Percentiles rank a stretch among this genome's conserved stretches.
Conservation (phyloP, 805 yeast species). For the Sugiyamaella valdiviana region DNA sequence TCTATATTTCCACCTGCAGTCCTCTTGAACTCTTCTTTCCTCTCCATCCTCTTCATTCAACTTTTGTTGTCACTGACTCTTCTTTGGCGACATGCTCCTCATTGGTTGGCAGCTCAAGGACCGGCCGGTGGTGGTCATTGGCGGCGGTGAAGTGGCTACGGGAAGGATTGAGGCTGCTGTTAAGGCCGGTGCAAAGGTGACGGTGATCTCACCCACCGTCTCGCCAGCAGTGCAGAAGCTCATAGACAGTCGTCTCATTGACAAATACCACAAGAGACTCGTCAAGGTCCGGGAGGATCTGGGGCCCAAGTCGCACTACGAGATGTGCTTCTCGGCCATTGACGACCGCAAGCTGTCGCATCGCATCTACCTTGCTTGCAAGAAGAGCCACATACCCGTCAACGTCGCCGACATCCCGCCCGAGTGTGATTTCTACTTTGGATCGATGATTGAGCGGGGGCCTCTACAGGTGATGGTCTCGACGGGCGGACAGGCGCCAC, state of each 20-base stretch:
- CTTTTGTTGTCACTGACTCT: neutral
- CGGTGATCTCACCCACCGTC: conserved; percentile 50
- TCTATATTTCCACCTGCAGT: neutral
- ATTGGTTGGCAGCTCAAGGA: conserved; percentile 29
- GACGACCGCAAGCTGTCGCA: conserved; percentile 60
- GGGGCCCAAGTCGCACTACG: conserved; percentile 37
- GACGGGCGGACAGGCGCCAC: conserved; percentile 77
- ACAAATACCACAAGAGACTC: conserved; percentile 7
- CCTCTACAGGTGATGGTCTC: conserved; percentile 74
- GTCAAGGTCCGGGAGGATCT: conserved; percentile 11
- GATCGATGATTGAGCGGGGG: conserved; percentile 68
- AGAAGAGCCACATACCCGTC: conserved; percentile 46
- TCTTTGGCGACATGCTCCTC: conserved; percentile 5
- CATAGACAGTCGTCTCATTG: conserved; percentile 1
- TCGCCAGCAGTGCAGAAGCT: conserved; percentile 48
- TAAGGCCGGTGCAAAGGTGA: conserved; percentile 63
- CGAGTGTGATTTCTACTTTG: conserved; percentile 82
- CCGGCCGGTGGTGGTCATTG: conserved; percentile 63
- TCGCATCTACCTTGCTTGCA: conserved; percentile 47
- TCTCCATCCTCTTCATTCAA: neutral
- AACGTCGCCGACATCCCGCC: conserved; percentile 81
- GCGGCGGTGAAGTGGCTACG: conserved; percentile 64
- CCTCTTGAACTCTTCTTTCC: neutral
- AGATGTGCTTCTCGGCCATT: conserved; percentile 66
- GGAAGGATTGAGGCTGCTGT: conserved; percentile 61